Conservation (phyloP, 2,329 filamentous ascomycete genomes). For the Cercospora sp. region DNA sequence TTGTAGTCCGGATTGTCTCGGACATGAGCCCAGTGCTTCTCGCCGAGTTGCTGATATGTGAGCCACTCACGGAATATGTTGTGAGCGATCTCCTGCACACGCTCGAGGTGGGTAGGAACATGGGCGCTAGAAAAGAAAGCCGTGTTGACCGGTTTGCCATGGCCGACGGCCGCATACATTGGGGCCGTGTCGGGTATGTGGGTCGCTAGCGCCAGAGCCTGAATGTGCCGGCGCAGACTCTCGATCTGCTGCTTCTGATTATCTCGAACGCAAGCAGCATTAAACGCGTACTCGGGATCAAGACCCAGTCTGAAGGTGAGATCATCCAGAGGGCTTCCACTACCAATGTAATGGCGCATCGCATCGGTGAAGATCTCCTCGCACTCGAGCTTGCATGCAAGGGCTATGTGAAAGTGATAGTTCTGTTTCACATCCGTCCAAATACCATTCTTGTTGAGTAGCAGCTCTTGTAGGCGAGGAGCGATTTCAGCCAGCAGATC, state of each 20-base stretch:
- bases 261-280: neutral
- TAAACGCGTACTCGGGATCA: neutral
- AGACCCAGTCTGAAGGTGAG: neutral
- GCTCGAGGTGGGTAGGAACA: neutral
- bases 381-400: slow-evolving; percentile 13
- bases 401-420: slow-evolving; percentile 6
- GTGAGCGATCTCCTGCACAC: neutral
- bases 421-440: slow-evolving; percentile 10
- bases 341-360: slow-evolving; percentile 14
- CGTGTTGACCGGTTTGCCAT: neutral
- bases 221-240: neutral
- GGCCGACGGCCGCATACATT: neutral
- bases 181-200: neutral
- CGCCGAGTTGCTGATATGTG: neutral
- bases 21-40: neutral
- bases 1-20: neutral
- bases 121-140: neutral
- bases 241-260: neutral
- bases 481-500: neutral
- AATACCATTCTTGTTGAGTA: neutral
- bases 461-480: neutral
- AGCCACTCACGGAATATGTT: neutral
- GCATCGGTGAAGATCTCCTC: slow-evolving; percentile 11
- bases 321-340: slow-evolving; percentile 22
- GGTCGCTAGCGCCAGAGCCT: neutral